Base-by-base conservation (phyloP, 495 filamentous ascomycete genomes). In the Aspergillus hancockii region DNA sequence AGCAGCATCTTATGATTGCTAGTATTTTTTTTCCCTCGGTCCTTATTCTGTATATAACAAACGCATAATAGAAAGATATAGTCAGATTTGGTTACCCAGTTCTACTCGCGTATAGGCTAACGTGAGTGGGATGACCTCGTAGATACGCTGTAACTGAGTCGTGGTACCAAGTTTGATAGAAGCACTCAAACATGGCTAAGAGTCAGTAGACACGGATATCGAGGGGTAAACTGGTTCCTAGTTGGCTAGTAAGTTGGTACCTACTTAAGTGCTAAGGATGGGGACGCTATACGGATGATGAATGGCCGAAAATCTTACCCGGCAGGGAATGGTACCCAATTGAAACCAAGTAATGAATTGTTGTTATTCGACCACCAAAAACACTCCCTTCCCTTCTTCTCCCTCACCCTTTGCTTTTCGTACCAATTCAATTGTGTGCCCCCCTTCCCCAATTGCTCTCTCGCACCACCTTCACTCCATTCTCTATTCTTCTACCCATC, bases 311-410 rank as follows among this genome's bases (percentile, higher is more conserved):
- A 47, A 23, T 14, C 19, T 47, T 41, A 41, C 38, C 38, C 38
- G 14, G 5, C 9, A 41, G 38, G 43, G 43, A 1, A 47, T 23
- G 19, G 19, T 21, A 47, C 19, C 41, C 19, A 47, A 8, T 21
- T 7, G 14, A 18, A 43, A 1, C 40, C 2, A 18, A 18, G n/a
- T 8, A 32, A 51, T 51, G 49, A 10, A n/a, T 43, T 43, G 40
- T 21, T 19, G 13, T 43, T 43, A 43, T n/a, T 43, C 19, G 18
- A 52, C 49, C 30, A 19, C 25, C 25, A 36, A 16, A 69, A 71
- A 70, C 70, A 71, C 56, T 65, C 52, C 54, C 58, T 64, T 57
- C 57, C 45, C 50, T 61, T 55, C 61, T 45, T 63, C 61, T 51
- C 57, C 30, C 22, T 58, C 56, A 52, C 58, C 55, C 58, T 51